A percentile compares a stretch with the other conserved stretches of the same genome.
Conservation (phyloP, 202 grass and related monocot genomes). For the Bolboschoenoplectus hybrid region DNA sequence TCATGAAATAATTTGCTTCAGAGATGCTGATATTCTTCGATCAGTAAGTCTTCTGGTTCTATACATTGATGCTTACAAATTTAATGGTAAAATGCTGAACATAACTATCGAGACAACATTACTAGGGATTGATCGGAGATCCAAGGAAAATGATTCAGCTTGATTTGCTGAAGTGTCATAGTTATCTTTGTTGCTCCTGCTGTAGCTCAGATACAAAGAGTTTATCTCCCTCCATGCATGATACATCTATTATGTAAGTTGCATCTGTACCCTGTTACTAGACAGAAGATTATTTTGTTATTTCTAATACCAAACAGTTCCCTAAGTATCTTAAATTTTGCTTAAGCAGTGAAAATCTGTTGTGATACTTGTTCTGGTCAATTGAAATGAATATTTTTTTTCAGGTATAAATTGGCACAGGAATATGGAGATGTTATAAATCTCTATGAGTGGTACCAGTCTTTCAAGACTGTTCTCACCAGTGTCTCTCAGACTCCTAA, state of each 20-base stretch:
- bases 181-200: slow-evolving; percentile 68
- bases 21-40: slow-evolving; percentile 68
- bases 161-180: slow-evolving; percentile 69
- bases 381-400: slow-evolving; percentile 9
- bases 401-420: slow-evolving; percentile 83
- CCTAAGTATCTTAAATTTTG: slow-evolving; percentile 31
- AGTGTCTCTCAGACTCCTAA: slow-evolving; percentile 47
- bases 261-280: slow-evolving; percentile 11
- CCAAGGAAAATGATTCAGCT: slow-evolving; percentile 81
- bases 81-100: background rate
- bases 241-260: slow-evolving; percentile 86
- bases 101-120: background rate
- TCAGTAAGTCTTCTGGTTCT: slow-evolving; percentile 59
- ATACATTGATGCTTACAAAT: slow-evolving; percentile 11
- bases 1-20: slow-evolving; percentile 96
- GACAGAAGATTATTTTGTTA: background rate
- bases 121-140: slow-evolving; percentile 82
- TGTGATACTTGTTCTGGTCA: background rate
- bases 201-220: slow-evolving; percentile 53
- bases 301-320: background rate
- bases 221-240: slow-evolving; percentile 66
- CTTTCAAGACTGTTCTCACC: slow-evolving; percentile 64
- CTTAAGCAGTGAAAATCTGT: slow-evolving; percentile 17
- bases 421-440: slow-evolving; percentile 93
- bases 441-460: slow-evolving; percentile 84